A percentile compares a stretch with the other conserved stretches of the same genome.
These are phyloP conservation scores for Jamesozyma piceae DNA, from an alignment of 805 yeast genomes.

Conservation along the genomic window DNA sequence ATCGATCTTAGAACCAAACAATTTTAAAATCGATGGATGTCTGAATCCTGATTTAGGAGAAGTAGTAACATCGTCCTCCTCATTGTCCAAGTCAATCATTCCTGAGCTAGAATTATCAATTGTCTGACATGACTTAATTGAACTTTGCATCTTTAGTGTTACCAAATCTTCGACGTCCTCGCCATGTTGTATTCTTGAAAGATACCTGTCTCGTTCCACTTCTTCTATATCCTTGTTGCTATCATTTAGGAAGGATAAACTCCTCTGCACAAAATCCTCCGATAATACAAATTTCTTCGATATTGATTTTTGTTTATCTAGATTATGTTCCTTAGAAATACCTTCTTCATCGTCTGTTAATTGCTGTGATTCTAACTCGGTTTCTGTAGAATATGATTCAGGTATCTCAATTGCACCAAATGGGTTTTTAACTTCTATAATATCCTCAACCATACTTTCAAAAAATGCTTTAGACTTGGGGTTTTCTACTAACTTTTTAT, in stretches of 20 bases:
- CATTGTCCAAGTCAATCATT: slow-evolving; percentile 14
- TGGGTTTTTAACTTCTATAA: slow-evolving; percentile 26
- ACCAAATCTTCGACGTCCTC: slow-evolving; percentile 38
- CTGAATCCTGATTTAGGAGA: slow-evolving; percentile 11
- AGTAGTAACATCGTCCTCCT: slow-evolving; percentile 9
- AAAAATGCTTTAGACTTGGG: slow-evolving; percentile 60
- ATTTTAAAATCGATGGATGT: slow-evolving; percentile 38
- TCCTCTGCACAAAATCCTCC: slow-evolving; percentile 46
- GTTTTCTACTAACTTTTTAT: slow-evolving; percentile 38
- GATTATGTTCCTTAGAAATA: slow-evolving; percentile 12
- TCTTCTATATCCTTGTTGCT: slow-evolving; percentile 28
- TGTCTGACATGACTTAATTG: slow-evolving; percentile 24
- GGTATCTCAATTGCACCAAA: slow-evolving; percentile 24
- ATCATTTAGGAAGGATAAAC: slow-evolving; percentile 42
- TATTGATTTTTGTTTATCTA: slow-evolving; percentile 20
- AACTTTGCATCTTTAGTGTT: slow-evolving; percentile 38
- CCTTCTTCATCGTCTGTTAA: slow-evolving; percentile 9
- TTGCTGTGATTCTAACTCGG: slow-evolving; percentile 10
- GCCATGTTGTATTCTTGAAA: slow-evolving; percentile 16
- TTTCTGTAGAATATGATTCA: slow-evolving; percentile 8
- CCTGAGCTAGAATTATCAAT: not conserved
- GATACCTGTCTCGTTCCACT: slow-evolving; percentile 25
- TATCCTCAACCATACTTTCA: slow-evolving; percentile 48
- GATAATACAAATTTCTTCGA: slow-evolving; percentile 35
- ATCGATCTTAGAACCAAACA: slow-evolving; percentile 36